Conservation (phyloP, 106 monocot genomes). For the Dendrobium chrysotoxum region DNA sequence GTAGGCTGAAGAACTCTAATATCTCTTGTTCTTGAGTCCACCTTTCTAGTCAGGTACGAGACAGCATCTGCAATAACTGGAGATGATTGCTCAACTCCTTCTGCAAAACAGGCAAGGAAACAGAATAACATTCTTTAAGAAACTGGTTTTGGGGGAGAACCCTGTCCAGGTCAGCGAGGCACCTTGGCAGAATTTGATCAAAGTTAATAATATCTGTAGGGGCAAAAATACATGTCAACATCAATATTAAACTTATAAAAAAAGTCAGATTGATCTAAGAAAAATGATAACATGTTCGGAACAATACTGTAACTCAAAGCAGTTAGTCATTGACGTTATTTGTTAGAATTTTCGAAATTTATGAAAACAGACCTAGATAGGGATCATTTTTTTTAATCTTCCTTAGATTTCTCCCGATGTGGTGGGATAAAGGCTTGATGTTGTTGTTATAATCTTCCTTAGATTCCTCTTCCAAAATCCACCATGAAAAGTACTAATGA, state of each 20-base stretch:
- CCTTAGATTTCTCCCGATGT: background rate
- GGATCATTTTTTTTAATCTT: background rate
- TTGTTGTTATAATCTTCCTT: background rate
- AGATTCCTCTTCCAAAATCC: background rate
- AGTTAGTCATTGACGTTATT: background rate
- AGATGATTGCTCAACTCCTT: conserved; percentile 46
- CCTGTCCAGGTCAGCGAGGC: background rate
- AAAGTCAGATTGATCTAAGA: background rate
- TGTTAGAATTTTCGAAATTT: background rate
- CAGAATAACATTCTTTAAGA: background rate
- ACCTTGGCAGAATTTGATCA: background rate
- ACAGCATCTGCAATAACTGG: conserved; percentile 69
- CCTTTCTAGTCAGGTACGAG: conserved; percentile 75
- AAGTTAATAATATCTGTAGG: background rate
- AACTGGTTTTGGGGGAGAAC: background rate
- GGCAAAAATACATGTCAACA: no score
- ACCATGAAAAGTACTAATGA: background rate
- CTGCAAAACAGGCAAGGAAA: conserved; percentile 19
- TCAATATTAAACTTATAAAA: background rate
- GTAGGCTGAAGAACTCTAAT: conserved; percentile 89
- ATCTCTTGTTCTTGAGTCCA: conserved; percentile 85
- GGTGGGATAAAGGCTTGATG: no score
- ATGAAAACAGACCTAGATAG: background rate
- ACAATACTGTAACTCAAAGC: background rate
- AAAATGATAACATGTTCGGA: background rate